Conservation (phyloP, 1,139 yeast species). For the Blastobotrys illinoisensis region DNA sequence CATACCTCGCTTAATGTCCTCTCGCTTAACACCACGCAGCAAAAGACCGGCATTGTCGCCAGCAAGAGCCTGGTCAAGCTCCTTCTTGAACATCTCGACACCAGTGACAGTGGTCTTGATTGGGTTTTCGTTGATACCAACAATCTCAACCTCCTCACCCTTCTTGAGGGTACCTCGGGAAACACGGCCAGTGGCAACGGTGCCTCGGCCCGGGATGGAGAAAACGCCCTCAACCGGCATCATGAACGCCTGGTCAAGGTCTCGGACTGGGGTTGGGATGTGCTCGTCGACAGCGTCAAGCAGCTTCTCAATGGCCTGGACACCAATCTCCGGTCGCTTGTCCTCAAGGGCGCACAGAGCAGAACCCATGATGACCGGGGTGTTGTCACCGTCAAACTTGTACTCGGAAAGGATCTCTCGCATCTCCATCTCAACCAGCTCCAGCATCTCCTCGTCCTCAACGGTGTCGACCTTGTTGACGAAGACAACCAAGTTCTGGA, state of each 20-base stretch:
- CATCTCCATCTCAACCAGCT: slow-evolving; percentile 99
- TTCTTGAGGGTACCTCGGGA: slow-evolving; percentile 96
- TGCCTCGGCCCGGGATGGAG: slow-evolving; percentile 99
- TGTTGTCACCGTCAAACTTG: slow-evolving; percentile 97
- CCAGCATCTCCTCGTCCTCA: slow-evolving; percentile 99
- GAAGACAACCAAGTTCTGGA: slow-evolving; percentile 91
- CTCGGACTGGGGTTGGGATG: slow-evolving; percentile 96
- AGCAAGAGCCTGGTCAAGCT: slow-evolving; percentile 93
- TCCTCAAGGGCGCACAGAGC: slow-evolving; percentile 95
- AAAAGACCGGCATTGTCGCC: slow-evolving; percentile 99
- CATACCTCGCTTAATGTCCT: slow-evolving; percentile 96
- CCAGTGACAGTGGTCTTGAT: slow-evolving; percentile 94
- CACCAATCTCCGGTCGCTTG: slow-evolving; percentile 87
- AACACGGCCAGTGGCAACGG: slow-evolving; percentile 98
- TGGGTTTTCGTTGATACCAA: slow-evolving; percentile 83
- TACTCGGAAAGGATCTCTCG: slow-evolving; percentile 86
- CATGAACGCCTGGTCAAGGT: slow-evolving; percentile 91
- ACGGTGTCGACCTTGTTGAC: slow-evolving; percentile 97
- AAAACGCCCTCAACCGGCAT: slow-evolving; percentile 97
- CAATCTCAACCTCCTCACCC: slow-evolving; percentile 98
- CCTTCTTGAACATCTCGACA: slow-evolving; percentile 98
- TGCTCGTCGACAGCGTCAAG: slow-evolving; percentile 89
- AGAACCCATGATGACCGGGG: slow-evolving; percentile 98
- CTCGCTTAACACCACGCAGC: slow-evolving; percentile 98
- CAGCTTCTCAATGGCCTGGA: slow-evolving; percentile 72